A percentile compares a stretch with the other conserved stretches of the same genome.
These are phyloP conservation scores for Colletotrichum sublineola DNA, from an alignment of 2,329 filamentous ascomycete genomes.

Conservation along the genomic window DNA sequence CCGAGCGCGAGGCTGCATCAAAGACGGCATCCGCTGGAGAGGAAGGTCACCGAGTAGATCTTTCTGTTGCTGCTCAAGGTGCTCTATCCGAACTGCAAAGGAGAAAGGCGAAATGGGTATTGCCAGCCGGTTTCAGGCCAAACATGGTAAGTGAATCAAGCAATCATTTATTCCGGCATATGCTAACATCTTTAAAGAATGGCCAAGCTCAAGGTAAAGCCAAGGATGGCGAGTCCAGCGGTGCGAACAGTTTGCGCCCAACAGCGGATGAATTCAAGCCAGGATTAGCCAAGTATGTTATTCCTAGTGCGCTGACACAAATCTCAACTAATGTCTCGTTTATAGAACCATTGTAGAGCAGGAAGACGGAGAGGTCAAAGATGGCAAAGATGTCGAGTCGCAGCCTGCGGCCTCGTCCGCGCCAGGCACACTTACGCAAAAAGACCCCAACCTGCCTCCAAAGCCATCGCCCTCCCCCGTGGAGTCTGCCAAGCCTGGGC, in stretches of 20 bases:
- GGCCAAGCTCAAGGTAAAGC: conserved; percentile 55
- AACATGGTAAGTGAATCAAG: conserved; percentile 65
- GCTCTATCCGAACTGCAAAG: conserved; percentile 78
- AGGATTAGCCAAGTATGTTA: conserved; percentile 54
- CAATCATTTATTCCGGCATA: conserved; percentile 44
- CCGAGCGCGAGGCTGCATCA: conserved; percentile 68
- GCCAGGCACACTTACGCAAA: conserved; percentile 20
- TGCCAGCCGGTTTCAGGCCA: conserved; percentile 79
- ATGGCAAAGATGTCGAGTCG: conserved; percentile 51
- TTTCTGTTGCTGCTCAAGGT: conserved; percentile 80
- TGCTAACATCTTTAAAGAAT: conserved; percentile 56
- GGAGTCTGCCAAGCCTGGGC: conserved; percentile 45
- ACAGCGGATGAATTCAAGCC: conserved; percentile 77
- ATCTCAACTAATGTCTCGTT: background rate
- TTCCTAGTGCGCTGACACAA: background rate
- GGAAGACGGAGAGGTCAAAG: conserved; percentile 81
- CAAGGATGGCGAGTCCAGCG: conserved; percentile 53
- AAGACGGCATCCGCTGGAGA: conserved; percentile 63
- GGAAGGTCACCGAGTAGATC: conserved; percentile 75
- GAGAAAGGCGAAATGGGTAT: conserved; percentile 76
- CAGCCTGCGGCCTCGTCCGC: conserved; percentile 16
- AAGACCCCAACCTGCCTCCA: conserved; percentile 39
- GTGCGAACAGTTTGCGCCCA: conserved; percentile 64
- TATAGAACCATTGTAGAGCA: conserved; percentile 59
- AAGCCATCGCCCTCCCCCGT: conserved; percentile 42